Base-by-base conservation (phyloP, 257 asterid genomes). In the Rehmannia glutinosa region DNA sequence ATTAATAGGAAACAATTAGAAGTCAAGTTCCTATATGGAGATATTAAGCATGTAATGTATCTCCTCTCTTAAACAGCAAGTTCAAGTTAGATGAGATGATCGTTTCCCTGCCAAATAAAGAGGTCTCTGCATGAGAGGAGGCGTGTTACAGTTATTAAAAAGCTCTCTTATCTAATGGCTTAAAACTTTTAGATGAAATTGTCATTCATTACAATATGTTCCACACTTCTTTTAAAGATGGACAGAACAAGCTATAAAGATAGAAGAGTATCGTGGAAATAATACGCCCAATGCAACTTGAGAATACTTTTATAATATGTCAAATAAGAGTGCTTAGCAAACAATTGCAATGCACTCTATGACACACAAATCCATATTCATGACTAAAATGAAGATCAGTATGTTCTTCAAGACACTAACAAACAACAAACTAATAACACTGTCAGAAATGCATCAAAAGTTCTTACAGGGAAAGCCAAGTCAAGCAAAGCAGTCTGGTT, bases 401-500 rank as follows among this genome's bases (percentile, higher is more conserved):
- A 17, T 24, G 24, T 32, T 54, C 41, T 42, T 74, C 69, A 73
- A 49, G 7, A 46, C 25, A 66, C 67, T 15, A 42, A 8, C 12
- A 66, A 68, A 17, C 49, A 66, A 60, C 39, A 59, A 24, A 54
- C 62, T 16, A 24, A 64, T 30, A 23, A 73, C 24, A 15, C 35
- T 17, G 62, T 50, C 28, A 47, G 46, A 35, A 61, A 60, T 57
- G 62, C 21, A 56, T 24, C 38, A 32, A 63, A 32, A 19, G 60
- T 67, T 32, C 88, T 64, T 85, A 90, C 99, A 74, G 96, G 95
- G 77, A 90, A 93, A 62, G 97, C 92, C 79, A 86, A 63, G 77
- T 93, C 97, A 61, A 88, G 93, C 81, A 85, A 77, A 35, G 92
- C 91, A 71, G 96, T 90, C 78, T 93, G 99, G 38, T 84, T 88